Evolutionary conservation across 768 basidiomycete genomes (phyloP).

Genomic region (Mycena amicta): DNA sequence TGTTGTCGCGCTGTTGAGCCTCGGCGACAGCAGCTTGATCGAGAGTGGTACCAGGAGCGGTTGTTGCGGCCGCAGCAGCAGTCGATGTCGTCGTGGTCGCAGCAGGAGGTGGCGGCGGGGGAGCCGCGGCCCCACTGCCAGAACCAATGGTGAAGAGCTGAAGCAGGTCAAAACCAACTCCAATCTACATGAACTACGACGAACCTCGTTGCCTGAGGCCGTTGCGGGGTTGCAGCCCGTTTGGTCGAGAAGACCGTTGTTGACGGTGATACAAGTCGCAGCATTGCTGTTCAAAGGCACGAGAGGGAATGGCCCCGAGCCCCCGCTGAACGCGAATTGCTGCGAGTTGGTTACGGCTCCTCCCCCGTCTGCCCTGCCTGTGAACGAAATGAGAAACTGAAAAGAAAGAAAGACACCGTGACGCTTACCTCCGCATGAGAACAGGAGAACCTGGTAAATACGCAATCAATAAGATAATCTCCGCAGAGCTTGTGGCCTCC

Average conservation of each 20-base stretch:
- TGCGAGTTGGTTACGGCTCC: constrained; percentile 14
- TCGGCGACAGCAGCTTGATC: constrained; percentile 20
- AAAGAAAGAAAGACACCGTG: too few species aligned
- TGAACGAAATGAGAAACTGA: background rate
- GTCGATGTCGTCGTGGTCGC: constrained; percentile 1
- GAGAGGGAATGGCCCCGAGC: constrained; percentile 10
- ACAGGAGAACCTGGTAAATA: constrained; percentile 27
- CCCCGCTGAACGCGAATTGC: constrained; percentile 16
- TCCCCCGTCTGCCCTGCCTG: background rate
- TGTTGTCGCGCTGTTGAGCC: constrained; percentile 23
- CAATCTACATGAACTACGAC: background rate
- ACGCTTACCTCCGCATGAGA: constrained; percentile 25
- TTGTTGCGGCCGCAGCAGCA: constrained; percentile 3
- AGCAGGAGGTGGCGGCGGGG: background rate
- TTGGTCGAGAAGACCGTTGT: constrained; percentile 8
- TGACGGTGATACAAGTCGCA: constrained; percentile 9
- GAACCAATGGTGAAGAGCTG: constrained; percentile 20
- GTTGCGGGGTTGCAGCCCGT: constrained; percentile 9
- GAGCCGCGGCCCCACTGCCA: background rate
- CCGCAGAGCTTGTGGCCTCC: too few species aligned
- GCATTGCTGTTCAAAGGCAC: constrained; percentile 7
- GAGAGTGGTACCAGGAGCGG: constrained; percentile 6
- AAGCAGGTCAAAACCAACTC: background rate
- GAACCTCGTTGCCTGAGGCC: constrained; percentile 12
- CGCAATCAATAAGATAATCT: too few species aligned